Conservation (phyloP, 345 rosid genomes). For the Sisymbrium altissimum region DNA sequence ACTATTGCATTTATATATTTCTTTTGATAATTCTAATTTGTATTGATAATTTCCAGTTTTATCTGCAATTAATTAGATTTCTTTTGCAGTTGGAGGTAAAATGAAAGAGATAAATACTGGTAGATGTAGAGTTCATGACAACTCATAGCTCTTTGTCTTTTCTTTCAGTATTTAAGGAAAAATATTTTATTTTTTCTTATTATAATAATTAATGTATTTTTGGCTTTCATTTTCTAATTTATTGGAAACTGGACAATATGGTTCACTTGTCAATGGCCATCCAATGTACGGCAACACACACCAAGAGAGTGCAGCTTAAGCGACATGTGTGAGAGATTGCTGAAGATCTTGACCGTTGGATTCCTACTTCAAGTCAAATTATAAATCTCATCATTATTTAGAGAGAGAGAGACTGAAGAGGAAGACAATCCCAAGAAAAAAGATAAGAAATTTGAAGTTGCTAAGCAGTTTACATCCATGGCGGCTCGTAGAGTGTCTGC, state of each 20-base stretch:
- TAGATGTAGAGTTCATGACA: background rate
- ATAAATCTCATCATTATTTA: background rate
- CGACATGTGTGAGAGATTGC: slow-evolving; percentile 22
- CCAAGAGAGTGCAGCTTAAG: slow-evolving; percentile 1
- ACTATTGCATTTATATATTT: background rate
- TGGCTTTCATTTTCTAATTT: background rate
- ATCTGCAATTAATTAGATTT: background rate
- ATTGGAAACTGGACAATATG: background rate
- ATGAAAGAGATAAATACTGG: background rate
- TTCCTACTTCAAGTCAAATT: background rate
- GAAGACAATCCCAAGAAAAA: background rate
- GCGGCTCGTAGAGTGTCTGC: slow-evolving; percentile 61
- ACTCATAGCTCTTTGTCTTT: background rate
- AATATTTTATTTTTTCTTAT: background rate
- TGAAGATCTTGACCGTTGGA: slow-evolving; percentile 22
- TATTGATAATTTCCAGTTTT: background rate
- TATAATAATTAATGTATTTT: background rate
- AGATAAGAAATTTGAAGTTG: slow-evolving; percentile 10
- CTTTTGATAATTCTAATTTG: background rate
- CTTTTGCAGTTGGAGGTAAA: background rate
- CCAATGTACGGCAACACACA: slow-evolving; percentile 21
- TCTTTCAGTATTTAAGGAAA: background rate
- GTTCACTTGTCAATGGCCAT: slow-evolving; percentile 2
- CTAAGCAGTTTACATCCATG: slow-evolving; percentile 34
- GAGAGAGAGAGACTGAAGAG: background rate